Evolutionary conservation across 148 eudicot genomes (phyloP).

Genomic region (Camellia sinensis): DNA sequence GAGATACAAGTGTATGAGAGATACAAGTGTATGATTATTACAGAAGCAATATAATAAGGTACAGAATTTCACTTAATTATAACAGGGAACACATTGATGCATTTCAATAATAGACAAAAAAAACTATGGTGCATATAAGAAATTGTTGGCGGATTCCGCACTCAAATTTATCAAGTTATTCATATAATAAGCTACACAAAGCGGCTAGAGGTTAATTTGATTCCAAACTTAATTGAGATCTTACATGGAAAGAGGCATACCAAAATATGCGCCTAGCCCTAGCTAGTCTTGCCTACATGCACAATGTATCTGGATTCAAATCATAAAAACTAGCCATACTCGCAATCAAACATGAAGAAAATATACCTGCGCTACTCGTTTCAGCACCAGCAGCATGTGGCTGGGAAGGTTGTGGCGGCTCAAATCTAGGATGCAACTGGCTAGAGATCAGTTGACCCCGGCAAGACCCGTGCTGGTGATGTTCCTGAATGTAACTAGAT

Average conservation of each 20-base stretch:
- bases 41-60: background rate
- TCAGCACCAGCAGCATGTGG: constrained; percentile 3
- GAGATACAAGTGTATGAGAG: background rate
- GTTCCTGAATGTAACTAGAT: background rate
- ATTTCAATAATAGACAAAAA: background rate
- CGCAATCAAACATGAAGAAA: background rate
- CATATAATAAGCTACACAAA: background rate
- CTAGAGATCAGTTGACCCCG: constrained; percentile 4
- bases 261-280: too few relatives aligned
- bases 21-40: background rate
- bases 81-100: background rate
- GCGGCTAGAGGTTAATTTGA: background rate
- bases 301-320: background rate
- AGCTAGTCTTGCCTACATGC: background rate
- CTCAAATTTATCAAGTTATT: background rate
- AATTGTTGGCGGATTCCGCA: background rate
- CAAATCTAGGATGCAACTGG: background rate
- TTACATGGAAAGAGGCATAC: background rate
- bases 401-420: background rate
- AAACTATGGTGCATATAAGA: background rate
- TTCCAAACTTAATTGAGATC: background rate
- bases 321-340: background rate
- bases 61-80: background rate
- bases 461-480: constrained; percentile 15
- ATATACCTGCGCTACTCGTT: background rate